phyloP scores from a whole-genome alignment of 2,329 filamentous ascomycete species.

The Cordyceps cicadae region DNA sequence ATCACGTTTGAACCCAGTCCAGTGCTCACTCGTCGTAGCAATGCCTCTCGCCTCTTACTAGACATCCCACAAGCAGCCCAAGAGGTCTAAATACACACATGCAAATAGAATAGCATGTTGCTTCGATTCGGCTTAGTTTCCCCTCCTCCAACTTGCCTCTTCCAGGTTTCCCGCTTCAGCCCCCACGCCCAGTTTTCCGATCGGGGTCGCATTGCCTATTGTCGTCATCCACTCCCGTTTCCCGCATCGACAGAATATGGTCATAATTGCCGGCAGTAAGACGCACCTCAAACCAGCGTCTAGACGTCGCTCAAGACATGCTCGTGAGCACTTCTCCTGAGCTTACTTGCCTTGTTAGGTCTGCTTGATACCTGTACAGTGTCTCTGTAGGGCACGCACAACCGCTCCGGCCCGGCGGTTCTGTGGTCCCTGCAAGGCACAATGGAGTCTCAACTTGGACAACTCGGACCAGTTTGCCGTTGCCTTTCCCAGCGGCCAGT shows the following conservation, averaged over 20 bases:
- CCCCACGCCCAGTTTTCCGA: not conserved
- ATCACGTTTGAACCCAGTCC: not conserved
- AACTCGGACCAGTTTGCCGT: constrained; percentile 5
- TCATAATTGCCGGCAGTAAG: constrained; percentile 6
- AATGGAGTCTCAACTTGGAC: constrained; percentile 5
- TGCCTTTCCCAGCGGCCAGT: not conserved
- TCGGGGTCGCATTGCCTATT: constrained; percentile 2
- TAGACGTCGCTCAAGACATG: not conserved
- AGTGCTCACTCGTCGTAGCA: not conserved
- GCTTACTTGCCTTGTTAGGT: constrained; percentile 6
- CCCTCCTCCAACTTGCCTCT: constrained; percentile 1
- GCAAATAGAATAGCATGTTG: not conserved
- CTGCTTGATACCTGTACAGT: not conserved
- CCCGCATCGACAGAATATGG: constrained; percentile 2
- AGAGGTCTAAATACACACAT: not conserved
- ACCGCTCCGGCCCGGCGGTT: not conserved
- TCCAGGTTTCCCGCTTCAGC: constrained; percentile 7
- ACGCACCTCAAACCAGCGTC: not conserved
- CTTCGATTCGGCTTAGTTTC: not conserved
- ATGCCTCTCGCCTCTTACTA: not conserved
- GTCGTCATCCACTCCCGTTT: not conserved
- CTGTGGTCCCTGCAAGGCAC: not conserved
- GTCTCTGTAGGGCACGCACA: not conserved
- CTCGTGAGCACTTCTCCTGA: not conserved
- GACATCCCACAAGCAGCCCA: not conserved